Conservation (phyloP, 306 rosid species). For the Quercus bicolor region DNA sequence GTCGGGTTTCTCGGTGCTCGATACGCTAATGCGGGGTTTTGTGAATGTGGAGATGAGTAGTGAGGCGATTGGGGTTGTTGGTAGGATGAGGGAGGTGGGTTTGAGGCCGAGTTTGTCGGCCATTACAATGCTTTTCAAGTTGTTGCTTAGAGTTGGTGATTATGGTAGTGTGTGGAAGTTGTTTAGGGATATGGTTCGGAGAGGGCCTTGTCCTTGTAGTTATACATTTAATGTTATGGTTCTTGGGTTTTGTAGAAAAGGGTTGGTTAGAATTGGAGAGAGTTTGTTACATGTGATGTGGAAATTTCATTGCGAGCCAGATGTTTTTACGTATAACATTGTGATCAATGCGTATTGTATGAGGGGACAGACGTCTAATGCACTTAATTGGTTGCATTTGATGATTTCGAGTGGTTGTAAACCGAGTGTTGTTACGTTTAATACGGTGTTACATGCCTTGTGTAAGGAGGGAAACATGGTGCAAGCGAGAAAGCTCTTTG, state of each 20-base stretch:
- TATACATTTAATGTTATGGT: conserved; percentile 38
- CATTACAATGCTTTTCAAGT: conserved; percentile 31
- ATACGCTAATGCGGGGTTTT: conserved; percentile 58
- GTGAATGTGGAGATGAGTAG: conserved; percentile 49
- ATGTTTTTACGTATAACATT: conserved; percentile 50
- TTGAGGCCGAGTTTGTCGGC: conserved; percentile 47
- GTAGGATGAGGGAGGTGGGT: conserved; percentile 56
- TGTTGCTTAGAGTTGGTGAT: conserved; percentile 65
- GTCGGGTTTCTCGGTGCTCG: conserved; percentile 61
- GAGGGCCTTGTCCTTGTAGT: conserved; percentile 52
- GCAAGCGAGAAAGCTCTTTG: conserved; percentile 53
- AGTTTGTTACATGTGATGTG: conserved; percentile 61
- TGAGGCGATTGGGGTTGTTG: conserved; percentile 54
- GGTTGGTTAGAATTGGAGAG: conserved; percentile 43
- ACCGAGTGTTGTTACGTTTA: conserved; percentile 47
- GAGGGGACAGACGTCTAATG: conserved; percentile 46
- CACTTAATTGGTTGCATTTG: conserved; percentile 43
- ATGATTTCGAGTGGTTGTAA: conserved; percentile 52
- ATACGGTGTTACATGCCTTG: conserved; percentile 49
- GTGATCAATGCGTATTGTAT: conserved; percentile 47
- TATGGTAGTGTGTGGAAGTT: conserved; percentile 73
- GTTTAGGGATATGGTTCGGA: conserved; percentile 41
- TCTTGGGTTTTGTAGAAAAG: conserved; percentile 64
- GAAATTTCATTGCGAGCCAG: conserved; percentile 50
- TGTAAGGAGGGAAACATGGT: conserved; percentile 68